These are phyloP conservation scores for Brettanomyces anomalus DNA, from an alignment of 805 yeast species.

Conservation along the genomic window DNA sequence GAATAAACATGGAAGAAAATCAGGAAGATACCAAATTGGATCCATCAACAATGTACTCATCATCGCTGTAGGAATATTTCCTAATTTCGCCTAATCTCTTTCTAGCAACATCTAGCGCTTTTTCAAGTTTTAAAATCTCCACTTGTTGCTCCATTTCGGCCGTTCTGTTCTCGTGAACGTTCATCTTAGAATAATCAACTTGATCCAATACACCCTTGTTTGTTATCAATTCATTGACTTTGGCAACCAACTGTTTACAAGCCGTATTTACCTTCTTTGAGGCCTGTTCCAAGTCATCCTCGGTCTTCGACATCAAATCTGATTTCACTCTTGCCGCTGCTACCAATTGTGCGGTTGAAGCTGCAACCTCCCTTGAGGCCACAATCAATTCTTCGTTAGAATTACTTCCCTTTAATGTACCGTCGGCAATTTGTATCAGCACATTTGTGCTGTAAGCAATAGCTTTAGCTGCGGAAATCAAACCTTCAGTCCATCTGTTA, in stretches of 20 bases:
- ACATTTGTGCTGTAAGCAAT: slow-evolving; percentile 77
- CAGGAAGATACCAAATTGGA: too few relatives aligned
- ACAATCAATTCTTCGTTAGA: slow-evolving; percentile 79
- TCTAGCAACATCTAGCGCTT: slow-evolving; percentile 60
- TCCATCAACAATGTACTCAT: slow-evolving; percentile 4
- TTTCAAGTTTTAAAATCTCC: slow-evolving; percentile 75
- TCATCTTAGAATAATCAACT: slow-evolving; percentile 59
- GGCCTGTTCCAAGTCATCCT: slow-evolving; percentile 61
- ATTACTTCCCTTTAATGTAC: slow-evolving; percentile 51
- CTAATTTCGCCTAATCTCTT: slow-evolving; percentile 80
- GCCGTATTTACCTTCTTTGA: slow-evolving; percentile 66
- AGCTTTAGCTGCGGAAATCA: slow-evolving; percentile 80
- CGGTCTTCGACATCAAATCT: slow-evolving; percentile 64
- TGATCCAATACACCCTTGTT: slow-evolving; percentile 25
- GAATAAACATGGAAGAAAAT: too few relatives aligned
- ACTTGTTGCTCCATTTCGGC: slow-evolving; percentile 92
- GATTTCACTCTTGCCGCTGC: slow-evolving; percentile 89
- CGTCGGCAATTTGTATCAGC: slow-evolving; percentile 82
- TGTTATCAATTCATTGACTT: slow-evolving; percentile 32
- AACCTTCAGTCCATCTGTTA: slow-evolving; percentile 90
- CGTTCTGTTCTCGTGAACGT: slow-evolving; percentile 75
- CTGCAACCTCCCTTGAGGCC: slow-evolving; percentile 86
- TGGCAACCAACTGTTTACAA: slow-evolving; percentile 60
- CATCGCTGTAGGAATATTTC: slow-evolving; percentile 63
- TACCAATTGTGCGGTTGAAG: slow-evolving; percentile 86